Evolutionary conservation across 805 yeast species (phyloP), one percentile per base, ranked within the genome.

Genomic region (Myxozyma sirexii): DNA sequence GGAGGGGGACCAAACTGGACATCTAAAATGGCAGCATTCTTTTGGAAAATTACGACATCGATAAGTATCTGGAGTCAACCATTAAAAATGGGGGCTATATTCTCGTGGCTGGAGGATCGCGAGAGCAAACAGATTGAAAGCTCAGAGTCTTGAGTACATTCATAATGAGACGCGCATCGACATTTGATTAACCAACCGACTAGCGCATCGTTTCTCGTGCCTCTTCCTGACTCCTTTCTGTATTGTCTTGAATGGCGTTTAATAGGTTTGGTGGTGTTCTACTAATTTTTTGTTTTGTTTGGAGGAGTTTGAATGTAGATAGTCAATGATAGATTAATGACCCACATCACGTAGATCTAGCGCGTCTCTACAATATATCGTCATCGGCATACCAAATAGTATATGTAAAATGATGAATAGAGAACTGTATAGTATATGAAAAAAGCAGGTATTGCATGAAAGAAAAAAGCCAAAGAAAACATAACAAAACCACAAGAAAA

Each of bases 31-130:
- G 54, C 54, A 3, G 45, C 54, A 17, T 50, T 50, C 23, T 38
- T 50, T 10, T 50, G 46, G 45, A 50, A 50, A 50, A 38, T 50
- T 3, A 50, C 54, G 15, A 26, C 54, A 3, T 50, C 46, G 12
- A 29, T 39, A 4, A 39, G 46, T 38, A 50, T 50, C 15, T 50
- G 37, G 46, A 50, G 53, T 37, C 53, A 48, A 10, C 53, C 53
- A 12, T 15, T 48, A 8, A 35, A 24, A 10, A 48, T 48, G 42
- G 33, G 43, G 19, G 43, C 35, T 7, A 37, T 48, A 10, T 48
- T 48, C 33, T 35, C 53, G 2, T 48, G 53, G 53, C 12, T 37
- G 24, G 33, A 48, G 7, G 26, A 24, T 8, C 35, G 53, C 24
- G 43, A 48, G 10, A 29, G 42, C 12, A n/a, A 19, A 17, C 6